Evolutionary conservation across 345 rosid genomes (phyloP), one percentile per base, ranked within the genome.

Genomic region (Eucalyptus pauciflora): DNA sequence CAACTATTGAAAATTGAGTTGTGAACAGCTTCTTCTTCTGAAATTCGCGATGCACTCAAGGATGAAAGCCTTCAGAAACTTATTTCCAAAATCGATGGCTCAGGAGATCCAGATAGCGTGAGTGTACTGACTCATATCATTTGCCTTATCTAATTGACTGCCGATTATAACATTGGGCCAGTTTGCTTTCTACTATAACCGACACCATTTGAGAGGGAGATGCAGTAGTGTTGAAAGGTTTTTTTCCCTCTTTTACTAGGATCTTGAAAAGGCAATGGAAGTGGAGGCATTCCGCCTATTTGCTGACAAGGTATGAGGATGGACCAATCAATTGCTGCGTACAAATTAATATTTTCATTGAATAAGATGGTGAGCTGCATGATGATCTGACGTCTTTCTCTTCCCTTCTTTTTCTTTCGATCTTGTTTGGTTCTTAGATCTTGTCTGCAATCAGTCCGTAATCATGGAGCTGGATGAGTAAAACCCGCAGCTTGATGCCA

Each of bases 191-290:
- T 83, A 43, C 14, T 20, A 49, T 43, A 14, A 10, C 22, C 7
- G 14, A 11, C 43, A 51, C 62, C 56, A 80, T 25, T 31, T 85
- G 24, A 13, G 80, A 88, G 41, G 27, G 27, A 50, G 27, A 25
- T 85, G 60, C 27, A 8, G 25, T 52, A 24, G 33, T 87, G 54
- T 31, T 80, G 43, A 90, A 79, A 92, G 86, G 83, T 43, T 52
- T 80, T 49, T 50, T 64, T 50, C 79, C 37, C 71, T 80, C 87
- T 85, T 46, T 89, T 87, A 69, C 56, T 88, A 94, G 97, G 96
- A 92, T 90, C 93, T 96, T 3, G 94, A 92, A 69, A 94, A 93
- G 89, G 97, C 96, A 86, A 93, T 93, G 95, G 94, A 87, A 89
- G 89, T 87, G 87, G 96, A 94, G 64, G 91, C 43, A 60, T 95